phyloP scores from a whole-genome alignment of 257 asterid species.

The Solanum pimpinellifolium region DNA sequence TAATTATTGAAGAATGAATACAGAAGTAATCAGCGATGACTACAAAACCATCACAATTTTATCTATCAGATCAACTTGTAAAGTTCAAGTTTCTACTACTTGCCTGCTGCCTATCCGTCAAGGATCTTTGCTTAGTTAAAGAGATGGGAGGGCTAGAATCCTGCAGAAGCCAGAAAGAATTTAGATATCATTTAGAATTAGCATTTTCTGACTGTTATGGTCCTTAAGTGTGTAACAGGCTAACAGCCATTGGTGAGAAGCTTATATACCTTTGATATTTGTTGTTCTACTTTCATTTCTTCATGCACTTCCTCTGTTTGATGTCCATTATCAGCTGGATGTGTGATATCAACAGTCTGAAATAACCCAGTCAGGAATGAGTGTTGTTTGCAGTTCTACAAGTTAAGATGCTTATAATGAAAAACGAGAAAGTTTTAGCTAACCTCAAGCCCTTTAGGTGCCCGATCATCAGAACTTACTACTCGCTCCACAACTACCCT shows the following conservation, averaged over 20 bases:
- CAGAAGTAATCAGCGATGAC: neutral
- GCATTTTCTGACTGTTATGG: neutral
- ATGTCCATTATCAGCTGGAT: constrained; percentile 24
- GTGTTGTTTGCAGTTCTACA: neutral
- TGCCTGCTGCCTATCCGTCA: constrained; percentile 90
- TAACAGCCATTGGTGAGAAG: constrained; percentile 7
- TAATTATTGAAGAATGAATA: constrained; percentile 9
- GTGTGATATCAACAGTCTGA: constrained; percentile 40
- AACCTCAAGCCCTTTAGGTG: constrained; percentile 34
- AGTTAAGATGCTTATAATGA: neutral
- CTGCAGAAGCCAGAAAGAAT: constrained; percentile 20
- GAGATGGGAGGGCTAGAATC: constrained; percentile 36
- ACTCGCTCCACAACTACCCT: constrained; percentile 36
- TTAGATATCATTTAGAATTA: constrained; percentile 1
- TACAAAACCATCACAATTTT: neutral
- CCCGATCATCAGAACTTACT: constrained; percentile 29
- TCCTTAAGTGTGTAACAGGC: neutral
- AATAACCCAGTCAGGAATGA: constrained; percentile 6
- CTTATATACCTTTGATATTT: constrained; percentile 29
- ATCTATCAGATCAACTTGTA: neutral
- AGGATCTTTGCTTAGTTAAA: constrained; percentile 69
- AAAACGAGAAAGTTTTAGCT: neutral
- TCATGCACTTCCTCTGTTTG: constrained; percentile 29
- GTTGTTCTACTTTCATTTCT: constrained; percentile 27
- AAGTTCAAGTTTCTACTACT: constrained; percentile 2